Evolutionary conservation across 2,329 filamentous ascomycete species (phyloP).

Genomic region (Ophiosphaerella korrae): DNA sequence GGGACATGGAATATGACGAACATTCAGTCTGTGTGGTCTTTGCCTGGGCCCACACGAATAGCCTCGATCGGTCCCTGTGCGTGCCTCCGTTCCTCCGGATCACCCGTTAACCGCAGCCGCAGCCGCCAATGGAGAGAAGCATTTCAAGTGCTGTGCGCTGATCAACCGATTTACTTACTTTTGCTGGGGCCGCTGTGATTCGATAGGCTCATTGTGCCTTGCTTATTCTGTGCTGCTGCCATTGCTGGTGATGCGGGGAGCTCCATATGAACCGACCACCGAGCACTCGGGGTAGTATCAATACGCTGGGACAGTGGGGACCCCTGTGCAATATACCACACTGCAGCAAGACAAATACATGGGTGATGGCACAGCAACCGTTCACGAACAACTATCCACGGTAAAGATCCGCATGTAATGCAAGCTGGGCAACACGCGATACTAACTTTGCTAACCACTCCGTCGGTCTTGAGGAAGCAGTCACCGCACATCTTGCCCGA

Average conservation of each 20-base stretch:
- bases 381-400: not conserved
- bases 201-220: not conserved
- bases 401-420: not conserved
- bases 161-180: constrained; percentile 4
- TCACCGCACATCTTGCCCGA: constrained; percentile 6
- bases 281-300: not conserved
- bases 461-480: constrained; percentile 21
- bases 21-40: constrained; percentile 20
- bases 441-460: constrained; percentile 3
- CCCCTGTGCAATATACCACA: not conserved
- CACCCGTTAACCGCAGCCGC: constrained; percentile 21
- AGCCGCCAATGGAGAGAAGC: constrained; percentile 7
- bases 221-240: not conserved
- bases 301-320: not conserved
- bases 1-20: constrained; percentile 44
- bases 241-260: constrained; percentile 3
- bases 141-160: constrained; percentile 8
- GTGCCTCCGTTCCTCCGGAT: constrained; percentile 35
- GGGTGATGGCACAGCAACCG: not conserved
- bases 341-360: not conserved
- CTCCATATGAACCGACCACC: not conserved
- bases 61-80: constrained; percentile 12
- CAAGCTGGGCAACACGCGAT: constrained; percentile 10
- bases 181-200: not conserved
- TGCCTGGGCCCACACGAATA: constrained; percentile 35